Percentiles rank a stretch among this genome's conserved stretches.
These are phyloP conservation scores for Mycena rebaudengoi DNA, from an alignment of 768 basidiomycete species.

Conservation along the genomic window DNA sequence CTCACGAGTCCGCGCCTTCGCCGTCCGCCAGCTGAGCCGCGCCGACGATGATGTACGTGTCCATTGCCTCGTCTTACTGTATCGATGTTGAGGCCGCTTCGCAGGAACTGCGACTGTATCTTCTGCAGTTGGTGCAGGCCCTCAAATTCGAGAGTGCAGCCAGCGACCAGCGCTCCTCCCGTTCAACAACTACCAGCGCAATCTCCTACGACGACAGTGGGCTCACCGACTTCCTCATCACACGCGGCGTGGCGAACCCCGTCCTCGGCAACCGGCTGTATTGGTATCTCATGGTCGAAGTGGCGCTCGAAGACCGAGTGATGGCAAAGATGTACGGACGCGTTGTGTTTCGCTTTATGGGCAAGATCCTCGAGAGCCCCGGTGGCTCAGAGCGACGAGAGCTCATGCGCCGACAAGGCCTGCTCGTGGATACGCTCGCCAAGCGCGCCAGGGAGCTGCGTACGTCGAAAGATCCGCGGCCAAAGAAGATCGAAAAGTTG, in stretches of 20 bases:
- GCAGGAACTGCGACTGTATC: constrained; percentile 91
- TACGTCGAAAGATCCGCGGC: constrained; percentile 89
- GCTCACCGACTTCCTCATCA: constrained; percentile 90
- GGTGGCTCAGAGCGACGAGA: constrained; percentile 86
- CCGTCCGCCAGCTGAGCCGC: constrained; percentile 87
- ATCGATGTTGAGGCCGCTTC: constrained; percentile 8
- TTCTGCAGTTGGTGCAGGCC: constrained; percentile 96
- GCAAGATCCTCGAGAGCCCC: constrained; percentile 82
- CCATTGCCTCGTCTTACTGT: neutral
- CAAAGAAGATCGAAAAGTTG: constrained; percentile 97
- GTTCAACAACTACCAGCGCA: constrained; percentile 70
- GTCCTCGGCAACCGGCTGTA: constrained; percentile 92
- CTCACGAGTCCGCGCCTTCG: constrained; percentile 92
- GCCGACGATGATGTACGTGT: constrained; percentile 91
- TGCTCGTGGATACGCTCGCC: constrained; percentile 86
- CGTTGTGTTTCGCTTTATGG: constrained; percentile 91
- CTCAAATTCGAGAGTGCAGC: constrained; percentile 93
- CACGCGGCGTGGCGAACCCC: constrained; percentile 81
- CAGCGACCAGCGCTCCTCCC: constrained; percentile 78
- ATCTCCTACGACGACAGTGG: constrained; percentile 93
- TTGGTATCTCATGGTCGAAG: constrained; percentile 99
- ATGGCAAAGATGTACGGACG: constrained; percentile 94
- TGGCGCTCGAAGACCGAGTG: constrained; percentile 84
- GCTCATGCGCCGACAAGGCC: constrained; percentile 89
- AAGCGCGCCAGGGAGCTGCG: constrained; percentile 89